These are phyloP conservation scores for Aurifilum marmelostoma DNA, from an alignment of 2,329 filamentous ascomycete species.

Conservation along the genomic window DNA sequence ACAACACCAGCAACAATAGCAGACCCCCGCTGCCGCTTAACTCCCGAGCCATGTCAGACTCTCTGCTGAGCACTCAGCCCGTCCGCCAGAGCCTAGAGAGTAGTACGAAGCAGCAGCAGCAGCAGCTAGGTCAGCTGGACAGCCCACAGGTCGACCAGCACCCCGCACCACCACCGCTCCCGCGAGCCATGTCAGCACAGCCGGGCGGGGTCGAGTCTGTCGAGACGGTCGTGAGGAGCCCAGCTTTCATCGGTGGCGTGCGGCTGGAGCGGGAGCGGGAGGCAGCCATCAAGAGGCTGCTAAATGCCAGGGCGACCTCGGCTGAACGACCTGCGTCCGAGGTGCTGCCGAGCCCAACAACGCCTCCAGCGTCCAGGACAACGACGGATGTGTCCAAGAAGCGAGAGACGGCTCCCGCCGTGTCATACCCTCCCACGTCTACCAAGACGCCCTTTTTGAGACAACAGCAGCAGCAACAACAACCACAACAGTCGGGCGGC, in stretches of 20 bases:
- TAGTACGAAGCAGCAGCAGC: no score
- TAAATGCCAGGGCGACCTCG: slow-evolving; percentile 24
- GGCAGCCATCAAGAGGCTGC: slow-evolving; percentile 33
- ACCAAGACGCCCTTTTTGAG: slow-evolving; percentile 27
- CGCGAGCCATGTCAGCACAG: slow-evolving; percentile 1
- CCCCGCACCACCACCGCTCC: neutral
- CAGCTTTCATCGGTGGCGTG: slow-evolving; percentile 47
- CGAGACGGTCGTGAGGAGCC: slow-evolving; percentile 24
- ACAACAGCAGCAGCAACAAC: neutral
- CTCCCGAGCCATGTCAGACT: slow-evolving; percentile 21
- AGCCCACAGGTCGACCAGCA: slow-evolving; percentile 27
- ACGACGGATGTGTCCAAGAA: slow-evolving; percentile 18
- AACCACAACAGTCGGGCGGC: no score
- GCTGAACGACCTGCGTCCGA: slow-evolving; percentile 22
- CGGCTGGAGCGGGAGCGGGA: slow-evolving; percentile 48
- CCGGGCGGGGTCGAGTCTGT: slow-evolving; percentile 13
- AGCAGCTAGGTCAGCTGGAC: slow-evolving; percentile 29
- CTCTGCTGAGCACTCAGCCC: slow-evolving; percentile 21
- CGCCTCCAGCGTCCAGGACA: neutral
- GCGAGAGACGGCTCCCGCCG: slow-evolving; percentile 20
- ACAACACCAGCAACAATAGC: slow-evolving; percentile 1
- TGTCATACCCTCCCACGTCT: slow-evolving; percentile 27
- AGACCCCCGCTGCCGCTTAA: slow-evolving; percentile 5
- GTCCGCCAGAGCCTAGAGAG: slow-evolving; percentile 13
- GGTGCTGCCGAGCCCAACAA: slow-evolving; percentile 2